Evolutionary conservation across 768 basidiomycete genomes (phyloP), one percentile per base, ranked within the genome.

Genomic region (Pisolithus tinctorius): DNA sequence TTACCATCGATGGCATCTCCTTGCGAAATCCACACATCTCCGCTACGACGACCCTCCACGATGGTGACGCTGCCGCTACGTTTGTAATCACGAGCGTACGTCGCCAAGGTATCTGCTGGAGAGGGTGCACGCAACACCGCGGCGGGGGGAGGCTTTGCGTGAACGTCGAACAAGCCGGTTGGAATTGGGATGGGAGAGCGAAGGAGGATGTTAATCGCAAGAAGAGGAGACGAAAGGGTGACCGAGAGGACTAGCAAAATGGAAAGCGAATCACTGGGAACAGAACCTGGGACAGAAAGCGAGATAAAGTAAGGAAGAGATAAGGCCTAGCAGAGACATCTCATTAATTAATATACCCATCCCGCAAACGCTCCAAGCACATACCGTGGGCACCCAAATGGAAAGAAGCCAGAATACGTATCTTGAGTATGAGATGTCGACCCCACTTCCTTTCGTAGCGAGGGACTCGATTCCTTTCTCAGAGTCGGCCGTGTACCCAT

Each of bases 1-100:
- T 82, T 84, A 1, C 82, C 82, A 45, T 84, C 82, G 20, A 83
- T 70, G 6, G 85, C 86, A 53, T 87, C 80, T n/a, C 85, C 84
- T 49, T 83, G 83, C 11, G 78, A 63, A 56, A 88, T 66, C 86
- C 86, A 87, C 27, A 88, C 80, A 58, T 88, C 86, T 25, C 83
- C 83, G 57, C 83, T 85, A 44, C 83, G 81, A 30, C 83, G 78
- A 27, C 79, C 80, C 64, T 87, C 83, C 20, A 87, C 80, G 38
- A 86, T 79, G 17, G 83, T 86, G 47, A 70, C 56, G 54, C 78
- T 81, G 44, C 75, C 79, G 63, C 82, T 83, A 49, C 79, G 78
- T 63, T 83, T 86, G 65, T 80, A 82, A 48, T 81, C 77, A 17
- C 56, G 27, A 42, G 42, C 29, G 39, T 53, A 56, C 5, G 45